Base-by-base conservation (phyloP, 2,329 filamentous ascomycete genomes). In the Fragosphaeria purpurea region DNA sequence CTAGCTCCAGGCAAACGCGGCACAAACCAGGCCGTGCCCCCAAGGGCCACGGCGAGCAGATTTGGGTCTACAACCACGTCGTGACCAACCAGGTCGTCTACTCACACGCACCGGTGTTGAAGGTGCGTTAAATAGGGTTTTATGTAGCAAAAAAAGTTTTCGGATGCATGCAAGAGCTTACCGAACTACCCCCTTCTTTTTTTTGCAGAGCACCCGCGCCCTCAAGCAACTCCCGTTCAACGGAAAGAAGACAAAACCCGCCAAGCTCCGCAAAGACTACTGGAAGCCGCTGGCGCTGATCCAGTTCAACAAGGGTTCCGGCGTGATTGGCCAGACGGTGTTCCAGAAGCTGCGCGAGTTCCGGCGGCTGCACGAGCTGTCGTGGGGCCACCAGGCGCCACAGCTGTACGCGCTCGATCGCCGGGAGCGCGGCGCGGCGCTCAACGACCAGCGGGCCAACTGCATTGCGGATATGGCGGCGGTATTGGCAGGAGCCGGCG, bases 301-400 rank as follows among this genome's bases (percentile, higher is more conserved):
- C 54, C 67, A 74, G 60, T 80, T 86, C 61, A 73, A 73, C 42
- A 53, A 65, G 43, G 76, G 74, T 42, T 65, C 70, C 40, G 75
- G 74, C 52, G 61, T 67, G 32, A 68, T 81, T 11, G 82, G 82
- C 31, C 76, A 75, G 34, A 76, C 72, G 47, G 76, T 79, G 43
- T 84, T 71, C 65, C 77, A 80, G 59, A 80, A 77, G 61, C 71
- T 85, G 58, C 79, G 80, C 58, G 82, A 86, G 68, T 76, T 82
- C 64, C 75, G 78, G 59, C 69, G 69, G 59, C 68, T 79, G 46
- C 82, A 85, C 69, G 77, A 83, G 64, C 73, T 82, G 34, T 68
- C 73, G 41, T 85, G 81, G 80, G 70, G 69, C 52, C 53, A 62
- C 56, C 59, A 65, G 51, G 50, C 55, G 37, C 62, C 74, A 55